phyloP scores from a whole-genome alignment of 73 alveolate genomes.

The Urostyla sp. region DNA sequence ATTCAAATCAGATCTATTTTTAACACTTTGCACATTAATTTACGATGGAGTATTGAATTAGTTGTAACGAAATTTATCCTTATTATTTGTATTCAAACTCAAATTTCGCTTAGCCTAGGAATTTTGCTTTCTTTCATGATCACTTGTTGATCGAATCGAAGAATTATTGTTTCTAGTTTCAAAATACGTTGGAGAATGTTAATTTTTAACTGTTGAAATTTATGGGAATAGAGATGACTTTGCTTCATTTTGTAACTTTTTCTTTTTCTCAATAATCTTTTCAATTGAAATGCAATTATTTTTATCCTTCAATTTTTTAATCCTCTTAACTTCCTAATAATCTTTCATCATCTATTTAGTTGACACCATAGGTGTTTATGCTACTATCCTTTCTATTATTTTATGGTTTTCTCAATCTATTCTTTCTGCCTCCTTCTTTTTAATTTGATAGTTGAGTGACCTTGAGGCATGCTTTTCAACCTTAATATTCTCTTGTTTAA shows the following conservation, averaged over 20 bases:
- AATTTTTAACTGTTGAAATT: too few relatives aligned
- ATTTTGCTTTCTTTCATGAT: background rate
- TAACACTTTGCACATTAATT: background rate
- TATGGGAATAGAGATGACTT: constrained; percentile 10
- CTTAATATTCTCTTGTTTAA: constrained; percentile 19
- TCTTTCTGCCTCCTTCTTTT: constrained; percentile 63
- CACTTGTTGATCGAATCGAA: background rate
- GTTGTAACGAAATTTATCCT: background rate
- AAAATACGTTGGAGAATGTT: too few relatives aligned
- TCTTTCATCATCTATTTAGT: constrained; percentile 34
- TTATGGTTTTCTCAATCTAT: constrained; percentile 61
- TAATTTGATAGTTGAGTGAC: constrained; percentile 51
- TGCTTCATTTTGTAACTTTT: constrained; percentile 3
- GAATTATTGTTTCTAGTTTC: constrained; percentile 29
- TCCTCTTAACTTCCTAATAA: constrained; percentile 2
- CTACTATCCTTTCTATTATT: constrained; percentile 59
- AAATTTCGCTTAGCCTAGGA: background rate
- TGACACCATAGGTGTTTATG: constrained; percentile 34
- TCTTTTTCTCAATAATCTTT: constrained; percentile 30
- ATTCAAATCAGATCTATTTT: background rate
- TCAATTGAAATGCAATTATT: background rate
- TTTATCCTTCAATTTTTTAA: constrained; percentile 13
- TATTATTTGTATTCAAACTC: background rate
- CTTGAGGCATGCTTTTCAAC: background rate
- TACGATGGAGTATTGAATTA: background rate